phyloP scores from a whole-genome alignment of 805 yeast genomes.

The Yueomyces sinensis region DNA sequence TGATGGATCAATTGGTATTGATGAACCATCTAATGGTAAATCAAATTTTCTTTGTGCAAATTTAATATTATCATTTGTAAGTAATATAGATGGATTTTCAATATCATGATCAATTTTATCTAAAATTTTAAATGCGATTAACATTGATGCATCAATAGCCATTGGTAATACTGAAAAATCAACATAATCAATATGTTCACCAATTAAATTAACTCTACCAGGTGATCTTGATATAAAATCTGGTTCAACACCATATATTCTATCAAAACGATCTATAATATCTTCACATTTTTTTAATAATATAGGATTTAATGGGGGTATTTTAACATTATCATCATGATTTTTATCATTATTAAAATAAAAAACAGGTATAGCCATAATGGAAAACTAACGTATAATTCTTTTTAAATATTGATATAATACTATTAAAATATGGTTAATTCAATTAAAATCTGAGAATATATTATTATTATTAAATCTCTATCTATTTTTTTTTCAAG shows the following conservation, averaged over 20 bases:
- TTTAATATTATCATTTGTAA: conserved; percentile 25
- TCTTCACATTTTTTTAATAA: conserved; percentile 4
- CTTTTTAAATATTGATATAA: too few species aligned
- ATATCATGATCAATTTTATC: conserved; percentile 3
- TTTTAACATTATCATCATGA: conserved; percentile 3
- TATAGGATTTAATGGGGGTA: conserved; percentile 2
- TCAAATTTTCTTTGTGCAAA: conserved; percentile 27
- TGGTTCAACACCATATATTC: conserved; percentile 21
- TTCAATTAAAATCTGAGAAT: too few species aligned
- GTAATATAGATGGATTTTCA: conserved; percentile 11
- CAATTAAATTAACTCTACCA: conserved; percentile 65
- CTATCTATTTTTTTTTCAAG: too few species aligned
- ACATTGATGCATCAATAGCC: conserved; percentile 54
- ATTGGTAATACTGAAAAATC: conserved; percentile 57
- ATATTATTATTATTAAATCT: too few species aligned
- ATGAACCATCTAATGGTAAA: conserved; percentile 29
- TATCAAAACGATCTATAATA: conserved; percentile 6
- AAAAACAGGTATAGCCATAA: too few species aligned
- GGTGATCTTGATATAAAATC: conserved; percentile 50
- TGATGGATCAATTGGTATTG: conserved; percentile 34
- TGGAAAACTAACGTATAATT: too few species aligned
- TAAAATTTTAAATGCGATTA: conserved; percentile 35
- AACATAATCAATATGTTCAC: conserved; percentile 64
- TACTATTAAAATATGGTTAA: too few species aligned
- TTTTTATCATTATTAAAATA: too few species aligned